Evolutionary conservation across 2,329 filamentous ascomycete genomes (phyloP).

Genomic region (Verruconis gallopava): DNA sequence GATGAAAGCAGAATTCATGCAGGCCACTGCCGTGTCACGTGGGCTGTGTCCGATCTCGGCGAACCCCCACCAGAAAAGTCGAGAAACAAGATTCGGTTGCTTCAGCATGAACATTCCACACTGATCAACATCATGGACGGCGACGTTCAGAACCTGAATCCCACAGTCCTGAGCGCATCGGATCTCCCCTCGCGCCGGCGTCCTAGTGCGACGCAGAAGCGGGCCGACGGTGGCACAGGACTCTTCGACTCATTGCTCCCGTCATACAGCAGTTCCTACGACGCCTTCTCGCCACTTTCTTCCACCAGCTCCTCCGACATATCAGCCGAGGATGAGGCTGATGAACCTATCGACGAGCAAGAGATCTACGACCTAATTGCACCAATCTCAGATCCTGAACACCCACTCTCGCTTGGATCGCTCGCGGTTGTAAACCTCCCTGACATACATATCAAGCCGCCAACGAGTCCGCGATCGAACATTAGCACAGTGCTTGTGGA

Average conservation of each 20-base stretch:
- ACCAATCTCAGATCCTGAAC: slow-evolving; percentile 90
- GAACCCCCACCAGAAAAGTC: no score
- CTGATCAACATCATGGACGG: slow-evolving; percentile 14
- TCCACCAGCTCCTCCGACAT: slow-evolving; percentile 29
- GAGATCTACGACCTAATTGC: slow-evolving; percentile 96
- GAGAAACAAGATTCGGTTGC: neutral
- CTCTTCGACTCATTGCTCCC: slow-evolving; percentile 43
- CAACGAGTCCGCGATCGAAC: slow-evolving; percentile 48
- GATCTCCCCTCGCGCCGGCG: slow-evolving; percentile 73
- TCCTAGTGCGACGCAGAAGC: slow-evolving; percentile 24
- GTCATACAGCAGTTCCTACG: slow-evolving; percentile 34
- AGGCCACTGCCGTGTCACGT: no score
- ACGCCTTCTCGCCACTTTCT: slow-evolving; percentile 32
- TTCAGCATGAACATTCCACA: neutral
- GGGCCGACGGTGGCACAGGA: slow-evolving; percentile 36
- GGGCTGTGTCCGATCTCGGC: no score
- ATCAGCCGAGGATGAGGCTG: slow-evolving; percentile 43
- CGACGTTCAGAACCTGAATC: slow-evolving; percentile 67
- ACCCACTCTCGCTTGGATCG: slow-evolving; percentile 84
- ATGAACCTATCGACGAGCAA: slow-evolving; percentile 88
- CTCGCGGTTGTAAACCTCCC: slow-evolving; percentile 91
- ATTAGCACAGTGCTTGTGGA: slow-evolving; percentile 69
- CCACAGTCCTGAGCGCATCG: slow-evolving; percentile 75
- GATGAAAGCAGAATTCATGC: neutral
- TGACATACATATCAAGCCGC: slow-evolving; percentile 69